Conservation (phyloP, 176 grass and related monocot genomes). For the Themeda triandra region DNA sequence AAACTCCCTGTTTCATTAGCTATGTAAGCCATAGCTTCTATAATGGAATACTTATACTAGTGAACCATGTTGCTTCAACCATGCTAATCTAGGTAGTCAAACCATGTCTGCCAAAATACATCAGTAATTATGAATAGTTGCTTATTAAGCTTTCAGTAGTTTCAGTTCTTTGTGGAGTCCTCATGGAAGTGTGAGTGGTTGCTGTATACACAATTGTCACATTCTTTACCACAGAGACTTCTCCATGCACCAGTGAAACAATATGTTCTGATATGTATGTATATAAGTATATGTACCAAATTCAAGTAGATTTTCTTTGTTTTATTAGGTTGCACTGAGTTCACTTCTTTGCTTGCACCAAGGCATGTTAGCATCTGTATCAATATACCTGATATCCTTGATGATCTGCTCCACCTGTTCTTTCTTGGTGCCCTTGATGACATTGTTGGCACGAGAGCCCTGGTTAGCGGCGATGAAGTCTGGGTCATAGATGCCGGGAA, state of each 20-base stretch:
- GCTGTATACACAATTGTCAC: background rate
- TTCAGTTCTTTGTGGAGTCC: background rate
- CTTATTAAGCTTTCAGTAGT: background rate
- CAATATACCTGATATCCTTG: slow-evolving; percentile 77
- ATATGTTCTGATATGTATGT: background rate
- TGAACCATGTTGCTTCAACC: background rate
- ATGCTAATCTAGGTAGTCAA: background rate
- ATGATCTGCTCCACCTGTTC: slow-evolving; percentile 89
- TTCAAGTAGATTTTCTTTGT: background rate
- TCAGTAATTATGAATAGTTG: background rate
- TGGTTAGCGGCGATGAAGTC: slow-evolving; percentile 97
- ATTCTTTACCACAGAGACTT: background rate
- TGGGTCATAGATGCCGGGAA: slow-evolving; percentile 78
- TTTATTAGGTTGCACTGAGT: background rate
- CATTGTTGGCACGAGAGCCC: slow-evolving; percentile 59
- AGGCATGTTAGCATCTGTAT: background rate
- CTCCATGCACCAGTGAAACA: background rate
- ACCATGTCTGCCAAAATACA: background rate
- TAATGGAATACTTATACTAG: background rate
- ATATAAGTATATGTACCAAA: background rate
- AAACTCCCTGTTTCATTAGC: slow-evolving; percentile 67
- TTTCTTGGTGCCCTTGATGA: slow-evolving; percentile 76
- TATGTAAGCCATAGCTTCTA: background rate
- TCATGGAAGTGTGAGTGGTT: background rate
- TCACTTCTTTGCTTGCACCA: background rate